Base-by-base conservation (phyloP, 2,329 filamentous ascomycete species). In the Purpureocillium takamizusanense region DNA sequence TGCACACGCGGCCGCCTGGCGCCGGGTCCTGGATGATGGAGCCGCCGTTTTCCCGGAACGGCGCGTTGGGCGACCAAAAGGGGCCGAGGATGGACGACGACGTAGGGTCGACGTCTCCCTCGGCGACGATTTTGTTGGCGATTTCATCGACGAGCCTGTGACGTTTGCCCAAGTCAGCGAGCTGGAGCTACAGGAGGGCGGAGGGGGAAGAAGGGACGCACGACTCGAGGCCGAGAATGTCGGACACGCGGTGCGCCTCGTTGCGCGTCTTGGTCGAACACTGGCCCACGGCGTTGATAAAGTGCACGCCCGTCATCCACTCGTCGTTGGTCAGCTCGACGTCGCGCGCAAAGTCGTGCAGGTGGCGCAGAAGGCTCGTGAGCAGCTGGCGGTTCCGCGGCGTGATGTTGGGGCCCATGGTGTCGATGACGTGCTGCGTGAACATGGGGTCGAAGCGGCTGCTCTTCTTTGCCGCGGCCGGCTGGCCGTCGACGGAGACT, bases 281-380 rank as follows among this genome's bases (percentile, higher is more conserved):
- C 60, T 85, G 77, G 44, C 84, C 83, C 44, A 86, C 74, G 33
- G 76, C 72, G 67, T 88, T 88, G 63, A 88, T 65, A 56, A 83
- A 87, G 52, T 82, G 71, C 39, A 88, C 81, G 38, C 83, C 84
- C 7, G 76, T 62, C 61, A 86, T 74, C 83, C 83, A 88, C 62
- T 89, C 84, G 39, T 85, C 83, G 25, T 77, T 70, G 14, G 78
- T 86, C 37, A 89, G 74, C 62, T 88, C 82, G 46, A 85, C 76
- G 54, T 89, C 84, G 41, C 84, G 78, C 40, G 78, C 74, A 58
- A 88, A 88, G 62, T 87, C 82, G 66, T 89, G 84, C 42, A 89
- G 69, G 64, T 88, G 83, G 35, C 65, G 69, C 60, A 87, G 79
- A 50, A 87, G 61, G 21, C 74, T 68, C 43, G 67, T 60, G 52